Percentiles rank a stretch among this genome's conserved stretches.
Evolutionary conservation across 2,329 filamentous ascomycete species (phyloP).

Genomic region (Taxawa tesnikishii): DNA sequence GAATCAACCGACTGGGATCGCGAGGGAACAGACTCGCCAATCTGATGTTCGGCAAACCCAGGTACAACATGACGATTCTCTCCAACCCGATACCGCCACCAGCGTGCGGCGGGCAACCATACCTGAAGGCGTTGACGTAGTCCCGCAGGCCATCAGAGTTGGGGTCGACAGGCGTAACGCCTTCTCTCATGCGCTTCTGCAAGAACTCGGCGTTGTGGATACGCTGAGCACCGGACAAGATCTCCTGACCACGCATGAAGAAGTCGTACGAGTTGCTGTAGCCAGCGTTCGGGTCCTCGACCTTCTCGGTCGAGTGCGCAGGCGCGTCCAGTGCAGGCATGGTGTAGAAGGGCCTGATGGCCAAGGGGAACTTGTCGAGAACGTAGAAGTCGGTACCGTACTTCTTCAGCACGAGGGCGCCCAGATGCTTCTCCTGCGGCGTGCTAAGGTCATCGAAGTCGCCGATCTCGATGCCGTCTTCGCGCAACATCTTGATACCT

Average conservation of each 20-base stretch:
- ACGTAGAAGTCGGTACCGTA: constrained; percentile 95
- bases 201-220: constrained; percentile 50
- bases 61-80: constrained; percentile 54
- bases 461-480: constrained; percentile 61
- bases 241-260: constrained; percentile 60
- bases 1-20: constrained; percentile 44
- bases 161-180: constrained; percentile 45
- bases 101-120: constrained; percentile 52
- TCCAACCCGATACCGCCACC: constrained; percentile 55
- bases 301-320: constrained; percentile 22
- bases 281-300: constrained; percentile 33
- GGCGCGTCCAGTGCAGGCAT: constrained; percentile 61
- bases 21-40: constrained; percentile 51
- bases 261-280: constrained; percentile 54
- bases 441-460: constrained; percentile 73
- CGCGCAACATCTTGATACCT: constrained; percentile 63
- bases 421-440: constrained; percentile 78
- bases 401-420: constrained; percentile 73
- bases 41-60: constrained; percentile 51
- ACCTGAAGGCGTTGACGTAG: constrained; percentile 52
- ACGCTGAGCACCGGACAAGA: constrained; percentile 55
- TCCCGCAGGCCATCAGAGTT: constrained; percentile 47
- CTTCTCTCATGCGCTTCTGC: constrained; percentile 43
- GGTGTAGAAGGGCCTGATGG: constrained; percentile 83
- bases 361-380: constrained; percentile 88